Conservation (phyloP, 192 early-diverging fungal genomes). For the Coemansia sp. region DNA sequence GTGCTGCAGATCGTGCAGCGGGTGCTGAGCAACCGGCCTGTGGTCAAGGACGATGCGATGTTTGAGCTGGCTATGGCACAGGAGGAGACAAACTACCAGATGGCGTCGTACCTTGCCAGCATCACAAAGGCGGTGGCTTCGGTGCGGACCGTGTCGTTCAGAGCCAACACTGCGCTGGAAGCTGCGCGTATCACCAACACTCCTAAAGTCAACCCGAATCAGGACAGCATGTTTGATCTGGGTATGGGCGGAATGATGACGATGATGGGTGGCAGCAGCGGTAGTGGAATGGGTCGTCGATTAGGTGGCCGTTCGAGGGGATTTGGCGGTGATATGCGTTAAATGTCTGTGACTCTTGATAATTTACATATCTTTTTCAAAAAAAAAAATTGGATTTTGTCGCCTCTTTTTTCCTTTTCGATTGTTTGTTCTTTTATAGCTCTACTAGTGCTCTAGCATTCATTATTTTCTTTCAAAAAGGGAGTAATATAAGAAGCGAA, state of each 20-base stretch:
- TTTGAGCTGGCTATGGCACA: slow-evolving; percentile 48
- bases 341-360: neutral
- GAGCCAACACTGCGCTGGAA: slow-evolving; percentile 37
- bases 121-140: slow-evolving; percentile 25
- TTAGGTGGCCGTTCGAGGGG: slow-evolving; percentile 23
- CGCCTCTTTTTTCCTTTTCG: neutral
- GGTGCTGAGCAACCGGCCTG: slow-evolving; percentile 46
- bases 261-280: slow-evolving; percentile 18
- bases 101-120: slow-evolving; percentile 29
- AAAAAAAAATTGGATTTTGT: too few species aligned
- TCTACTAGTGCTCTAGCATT: neutral
- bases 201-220: slow-evolving; percentile 20
- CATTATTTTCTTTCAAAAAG: too few species aligned
- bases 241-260: slow-evolving; percentile 24
- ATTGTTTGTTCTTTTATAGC: neutral
- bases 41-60: slow-evolving; percentile 34
- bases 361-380: neutral
- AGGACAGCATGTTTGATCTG: slow-evolving; percentile 35
- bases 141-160: slow-evolving; percentile 39
- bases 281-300: slow-evolving; percentile 4
- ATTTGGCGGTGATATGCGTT: slow-evolving; percentile 33
- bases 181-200: slow-evolving; percentile 33
- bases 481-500: neutral
- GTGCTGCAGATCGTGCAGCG: slow-evolving; percentile 51
- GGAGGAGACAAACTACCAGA: slow-evolving; percentile 51